phyloP scores from a whole-genome alignment of 2,329 filamentous ascomycete species.

The Coniochaeta prunicola region DNA sequence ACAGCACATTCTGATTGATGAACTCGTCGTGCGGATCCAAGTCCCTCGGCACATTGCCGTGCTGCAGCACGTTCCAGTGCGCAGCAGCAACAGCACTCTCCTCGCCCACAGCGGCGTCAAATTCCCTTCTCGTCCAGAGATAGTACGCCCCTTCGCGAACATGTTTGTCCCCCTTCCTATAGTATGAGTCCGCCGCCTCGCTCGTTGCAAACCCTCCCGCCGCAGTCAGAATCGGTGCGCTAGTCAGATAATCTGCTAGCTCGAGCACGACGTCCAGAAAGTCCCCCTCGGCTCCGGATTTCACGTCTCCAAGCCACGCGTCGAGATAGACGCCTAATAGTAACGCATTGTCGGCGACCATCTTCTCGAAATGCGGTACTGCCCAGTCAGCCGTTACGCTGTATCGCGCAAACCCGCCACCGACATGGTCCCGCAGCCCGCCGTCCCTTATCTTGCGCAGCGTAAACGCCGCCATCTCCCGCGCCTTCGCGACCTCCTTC shows the following conservation, averaged over 20 bases:
- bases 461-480: conserved; percentile 73
- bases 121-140: conserved; percentile 84
- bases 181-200: conserved; percentile 82
- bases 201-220: conserved; percentile 78
- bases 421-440: conserved; percentile 48
- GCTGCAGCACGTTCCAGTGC: conserved; percentile 75
- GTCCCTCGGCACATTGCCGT: conserved; percentile 77
- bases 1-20: conserved; percentile 84
- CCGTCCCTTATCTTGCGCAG: conserved; percentile 63
- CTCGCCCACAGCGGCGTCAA: conserved; percentile 65
- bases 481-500: conserved; percentile 65
- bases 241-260: conserved; percentile 79
- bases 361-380: conserved; percentile 94
- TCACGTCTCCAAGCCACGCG: conserved; percentile 55
- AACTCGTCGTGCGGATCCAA: conserved; percentile 92
- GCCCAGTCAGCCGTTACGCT: conserved; percentile 91
- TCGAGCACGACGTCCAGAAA: conserved; percentile 74
- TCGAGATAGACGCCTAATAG: conserved; percentile 79
- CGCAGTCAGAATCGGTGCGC: conserved; percentile 56
- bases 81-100: conserved; percentile 65
- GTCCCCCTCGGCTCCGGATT: conserved; percentile 34
- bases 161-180: conserved; percentile 65
- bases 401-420: conserved; percentile 60
- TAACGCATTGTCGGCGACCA: conserved; percentile 88
- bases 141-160: conserved; percentile 92